A percentile compares a stretch with the other conserved stretches of the same genome.
These are phyloP conservation scores for Tetraselmis striata DNA, from an alignment of 139 green algal species.

Conservation along the genomic window DNA sequence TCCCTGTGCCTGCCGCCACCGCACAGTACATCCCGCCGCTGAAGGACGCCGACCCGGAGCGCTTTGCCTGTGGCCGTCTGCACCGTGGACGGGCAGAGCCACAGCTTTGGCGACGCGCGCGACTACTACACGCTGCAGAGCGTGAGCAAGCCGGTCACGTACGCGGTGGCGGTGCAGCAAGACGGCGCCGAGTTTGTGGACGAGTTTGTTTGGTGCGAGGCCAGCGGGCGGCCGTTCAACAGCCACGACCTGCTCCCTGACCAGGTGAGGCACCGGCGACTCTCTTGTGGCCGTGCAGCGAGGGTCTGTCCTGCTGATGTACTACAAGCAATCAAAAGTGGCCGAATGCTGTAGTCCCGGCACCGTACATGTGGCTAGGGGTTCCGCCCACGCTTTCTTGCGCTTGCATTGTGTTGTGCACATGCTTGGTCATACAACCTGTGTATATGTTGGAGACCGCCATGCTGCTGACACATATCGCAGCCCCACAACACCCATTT, in stretches of 20 bases:
- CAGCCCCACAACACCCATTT: too few species aligned
- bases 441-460: too few species aligned
- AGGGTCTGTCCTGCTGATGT: too few species aligned
- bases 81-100: slow-evolving; percentile 4
- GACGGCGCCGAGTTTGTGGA: slow-evolving; percentile 2
- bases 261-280: neutral
- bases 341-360: too few species aligned
- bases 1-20: too few species aligned
- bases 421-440: too few species aligned
- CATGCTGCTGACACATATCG: too few species aligned
- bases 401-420: too few species aligned
- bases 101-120: neutral
- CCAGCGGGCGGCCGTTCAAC: slow-evolving; percentile 10
- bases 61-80: slow-evolving; percentile 3
- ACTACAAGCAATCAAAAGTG: too few species aligned
- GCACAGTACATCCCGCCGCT: slow-evolving; percentile 12
- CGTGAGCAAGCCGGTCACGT: slow-evolving; percentile 6
- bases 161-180: neutral
- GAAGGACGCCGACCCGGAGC: slow-evolving; percentile 3
- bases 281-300: too few species aligned
- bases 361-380: too few species aligned
- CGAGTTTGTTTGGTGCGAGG: slow-evolving; percentile 2
- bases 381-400: too few species aligned
- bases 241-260: neutral
- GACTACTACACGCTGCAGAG: slow-evolving; percentile 12